Percentiles rank a stretch among this genome's conserved stretches.
These are phyloP conservation scores for Neovahlkampfia damariscottae DNA, from an alignment of 78 protist genomes.

Conservation along the genomic window DNA sequence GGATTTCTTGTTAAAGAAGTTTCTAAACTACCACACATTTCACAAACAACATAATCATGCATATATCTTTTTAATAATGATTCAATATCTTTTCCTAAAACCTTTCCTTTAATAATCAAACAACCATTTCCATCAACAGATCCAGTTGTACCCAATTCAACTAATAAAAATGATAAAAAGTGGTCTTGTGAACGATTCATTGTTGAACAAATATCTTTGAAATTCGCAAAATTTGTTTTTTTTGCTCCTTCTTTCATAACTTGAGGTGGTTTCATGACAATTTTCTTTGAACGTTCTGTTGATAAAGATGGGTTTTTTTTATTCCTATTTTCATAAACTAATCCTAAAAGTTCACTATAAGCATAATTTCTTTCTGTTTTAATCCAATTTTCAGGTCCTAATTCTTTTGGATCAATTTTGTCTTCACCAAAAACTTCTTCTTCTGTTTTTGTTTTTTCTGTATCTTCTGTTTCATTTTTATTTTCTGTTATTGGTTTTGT, in stretches of 20 bases:
- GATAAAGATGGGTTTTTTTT: conserved; percentile 35
- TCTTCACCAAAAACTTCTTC: background rate
- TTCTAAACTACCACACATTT: conserved; percentile 64
- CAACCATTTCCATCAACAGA: conserved; percentile 70
- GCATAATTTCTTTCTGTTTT: background rate
- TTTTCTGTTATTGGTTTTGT: background rate
- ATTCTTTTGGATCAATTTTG: background rate
- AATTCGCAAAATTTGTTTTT: conserved; percentile 69
- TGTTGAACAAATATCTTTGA: conserved; percentile 71
- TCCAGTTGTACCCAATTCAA: conserved; percentile 88
- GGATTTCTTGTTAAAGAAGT: conserved; percentile 63
- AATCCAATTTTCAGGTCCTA: background rate
- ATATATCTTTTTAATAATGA: conserved; percentile 70
- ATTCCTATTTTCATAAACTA: background rate
- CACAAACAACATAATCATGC: conserved; percentile 82
- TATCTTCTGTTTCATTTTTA: background rate
- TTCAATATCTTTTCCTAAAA: conserved; percentile 80
- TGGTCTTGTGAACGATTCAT: conserved; percentile 77
- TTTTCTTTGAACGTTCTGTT: background rate
- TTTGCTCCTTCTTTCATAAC: conserved; percentile 61
- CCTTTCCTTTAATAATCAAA: conserved; percentile 80
- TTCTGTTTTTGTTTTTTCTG: no score
- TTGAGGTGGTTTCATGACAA: conserved; percentile 66
- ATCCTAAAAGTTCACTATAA: conserved; percentile 18
- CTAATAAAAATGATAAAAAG: conserved; percentile 54